Conservation (phyloP, 177 flowering plant genomes). For the Vitis hybrid region DNA sequence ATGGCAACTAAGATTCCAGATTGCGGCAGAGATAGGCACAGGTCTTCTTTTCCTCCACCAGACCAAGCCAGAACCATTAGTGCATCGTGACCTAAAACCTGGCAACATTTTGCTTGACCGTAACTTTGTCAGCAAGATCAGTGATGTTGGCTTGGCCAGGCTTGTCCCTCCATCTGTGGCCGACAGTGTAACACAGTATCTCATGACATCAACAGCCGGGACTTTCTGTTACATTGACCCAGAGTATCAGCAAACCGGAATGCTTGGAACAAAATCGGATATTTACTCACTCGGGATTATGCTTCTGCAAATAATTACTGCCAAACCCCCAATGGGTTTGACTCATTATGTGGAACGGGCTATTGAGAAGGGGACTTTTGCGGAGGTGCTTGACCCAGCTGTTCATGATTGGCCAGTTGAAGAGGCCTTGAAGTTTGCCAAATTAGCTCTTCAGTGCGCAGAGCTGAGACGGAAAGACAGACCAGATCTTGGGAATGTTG, state of each 20-base stretch:
- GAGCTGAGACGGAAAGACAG: constrained; percentile 52
- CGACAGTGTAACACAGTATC: constrained; percentile 46
- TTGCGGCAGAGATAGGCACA: constrained; percentile 57
- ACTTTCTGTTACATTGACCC: constrained; percentile 65
- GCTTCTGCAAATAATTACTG: constrained; percentile 56
- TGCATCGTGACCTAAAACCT: constrained; percentile 58
- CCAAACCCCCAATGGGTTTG: constrained; percentile 56
- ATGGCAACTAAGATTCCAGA: constrained; percentile 51
- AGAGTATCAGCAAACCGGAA: constrained; percentile 61
- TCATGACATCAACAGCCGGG: constrained; percentile 56
- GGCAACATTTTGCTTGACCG: constrained; percentile 50
- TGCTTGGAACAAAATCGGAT: constrained; percentile 58
- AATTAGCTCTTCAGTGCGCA: constrained; percentile 44
- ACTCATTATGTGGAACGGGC: constrained; percentile 45
- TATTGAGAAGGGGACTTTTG: constrained; percentile 45
- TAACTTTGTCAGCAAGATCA: constrained; percentile 50
- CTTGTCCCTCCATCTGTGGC: constrained; percentile 48
- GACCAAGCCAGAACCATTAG: constrained; percentile 55
- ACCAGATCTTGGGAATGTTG: constrained; percentile 45
- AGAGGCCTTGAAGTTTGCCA: constrained; percentile 43
- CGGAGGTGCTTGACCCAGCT: constrained; percentile 45
- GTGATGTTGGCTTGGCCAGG: constrained; percentile 56
- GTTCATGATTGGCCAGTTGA: constrained; percentile 55
- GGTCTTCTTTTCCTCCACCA: constrained; percentile 62
- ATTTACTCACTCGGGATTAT: constrained; percentile 58